Evolutionary conservation across 352 stramenopile genomes (phyloP).

Genomic region (Blastocystis sp.): DNA sequence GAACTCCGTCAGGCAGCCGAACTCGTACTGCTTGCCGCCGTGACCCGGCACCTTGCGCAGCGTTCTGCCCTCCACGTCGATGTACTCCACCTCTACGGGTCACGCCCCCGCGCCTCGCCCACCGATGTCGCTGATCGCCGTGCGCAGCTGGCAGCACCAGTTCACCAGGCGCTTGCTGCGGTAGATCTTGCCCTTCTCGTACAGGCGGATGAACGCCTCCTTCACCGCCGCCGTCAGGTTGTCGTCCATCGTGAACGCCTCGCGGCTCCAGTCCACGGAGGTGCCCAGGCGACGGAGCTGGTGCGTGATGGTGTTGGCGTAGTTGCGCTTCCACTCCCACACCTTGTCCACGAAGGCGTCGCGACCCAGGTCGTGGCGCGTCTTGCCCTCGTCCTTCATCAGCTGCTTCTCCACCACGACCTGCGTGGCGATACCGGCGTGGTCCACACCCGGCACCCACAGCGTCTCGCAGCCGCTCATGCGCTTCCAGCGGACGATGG

Average conservation of each 20-base stretch:
- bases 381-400: slow-evolving; percentile 87
- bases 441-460: slow-evolving; percentile 94
- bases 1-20: slow-evolving; percentile 95
- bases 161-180: slow-evolving; percentile 93
- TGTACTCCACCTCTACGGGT: slow-evolving; percentile 94
- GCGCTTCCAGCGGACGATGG: slow-evolving; percentile 87
- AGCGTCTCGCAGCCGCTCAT: slow-evolving; percentile 95
- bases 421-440: slow-evolving; percentile 98
- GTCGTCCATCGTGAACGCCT: slow-evolving; percentile 97
- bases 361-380: slow-evolving; percentile 91
- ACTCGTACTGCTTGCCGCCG: slow-evolving; percentile 96
- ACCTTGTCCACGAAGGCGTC: slow-evolving; percentile 93
- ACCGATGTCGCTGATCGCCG: slow-evolving; percentile 88
- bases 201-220: slow-evolving; percentile 94
- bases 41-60: slow-evolving; percentile 94
- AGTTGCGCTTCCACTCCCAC: slow-evolving; percentile 98
- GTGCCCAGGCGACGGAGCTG: slow-evolving; percentile 91
- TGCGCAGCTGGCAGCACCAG: slow-evolving; percentile 97
- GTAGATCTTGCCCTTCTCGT: slow-evolving; percentile 96
- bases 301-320: slow-evolving; percentile 91
- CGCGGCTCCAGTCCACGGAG: slow-evolving; percentile 92
- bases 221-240: slow-evolving; percentile 91
- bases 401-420: slow-evolving; percentile 98
- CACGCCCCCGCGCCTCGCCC: neutral
- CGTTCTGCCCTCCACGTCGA: slow-evolving; percentile 93